Percentiles rank a stretch among this genome's conserved stretches.
Evolutionary conservation across 371 early-diverging fungal species (phyloP).

Genomic region (Mortierella sp.): DNA sequence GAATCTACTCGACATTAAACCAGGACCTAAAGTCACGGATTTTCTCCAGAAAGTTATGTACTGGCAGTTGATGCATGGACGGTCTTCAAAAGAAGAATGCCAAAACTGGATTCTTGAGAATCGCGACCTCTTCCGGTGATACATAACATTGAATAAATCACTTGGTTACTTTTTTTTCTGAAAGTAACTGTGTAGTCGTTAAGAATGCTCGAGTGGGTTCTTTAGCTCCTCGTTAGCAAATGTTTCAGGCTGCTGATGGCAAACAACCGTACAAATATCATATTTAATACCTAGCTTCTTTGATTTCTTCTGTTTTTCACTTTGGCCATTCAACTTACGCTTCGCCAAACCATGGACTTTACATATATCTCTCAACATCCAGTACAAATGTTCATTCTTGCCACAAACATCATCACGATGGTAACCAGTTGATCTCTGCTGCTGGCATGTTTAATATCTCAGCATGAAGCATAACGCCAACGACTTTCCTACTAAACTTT

Average conservation of each 20-base stretch:
- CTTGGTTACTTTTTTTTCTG: neutral
- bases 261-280: neutral
- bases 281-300: neutral
- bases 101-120: slow-evolving; percentile 36
- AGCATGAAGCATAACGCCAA: too few species aligned
- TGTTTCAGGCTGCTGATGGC: neutral
- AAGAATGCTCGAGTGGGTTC: too few species aligned
- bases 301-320: neutral
- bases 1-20: slow-evolving; percentile 20
- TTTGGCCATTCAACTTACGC: neutral
- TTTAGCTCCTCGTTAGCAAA: too few species aligned
- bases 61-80: slow-evolving; percentile 42
- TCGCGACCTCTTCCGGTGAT: slow-evolving; percentile 25
- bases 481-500: too few species aligned
- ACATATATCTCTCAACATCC: slow-evolving; percentile 20
- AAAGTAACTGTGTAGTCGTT: too few species aligned
- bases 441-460: too few species aligned
- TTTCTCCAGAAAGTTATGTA: slow-evolving; percentile 40
- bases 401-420: slow-evolving; percentile 24
- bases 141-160: neutral
- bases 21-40: slow-evolving; percentile 40
- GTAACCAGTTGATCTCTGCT: slow-evolving; percentile 11
- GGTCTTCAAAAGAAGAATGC: slow-evolving; percentile 45
- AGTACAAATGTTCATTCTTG: slow-evolving; percentile 25
- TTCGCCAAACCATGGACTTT: slow-evolving; percentile 7